Evolutionary conservation across 2,329 filamentous ascomycete species (phyloP).

Genomic region (Pseudopithomyces maydicus): DNA sequence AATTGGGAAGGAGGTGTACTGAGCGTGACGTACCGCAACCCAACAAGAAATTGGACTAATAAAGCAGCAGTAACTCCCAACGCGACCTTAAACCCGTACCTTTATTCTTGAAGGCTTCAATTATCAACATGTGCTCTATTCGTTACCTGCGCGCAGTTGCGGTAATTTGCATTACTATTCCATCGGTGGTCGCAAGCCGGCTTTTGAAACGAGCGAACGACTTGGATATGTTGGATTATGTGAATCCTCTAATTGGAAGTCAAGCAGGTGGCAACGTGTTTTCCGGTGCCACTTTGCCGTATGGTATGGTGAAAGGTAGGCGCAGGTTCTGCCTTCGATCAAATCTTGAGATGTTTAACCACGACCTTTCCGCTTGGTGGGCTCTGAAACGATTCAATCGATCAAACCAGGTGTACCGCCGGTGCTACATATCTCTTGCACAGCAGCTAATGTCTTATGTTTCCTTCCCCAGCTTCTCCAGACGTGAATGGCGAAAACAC

Average conservation of each 20-base stretch:
- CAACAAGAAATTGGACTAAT: constrained; percentile 3
- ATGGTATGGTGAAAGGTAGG: constrained; percentile 51
- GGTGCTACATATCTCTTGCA: background rate
- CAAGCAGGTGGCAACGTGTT: constrained; percentile 54
- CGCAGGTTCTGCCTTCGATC: background rate
- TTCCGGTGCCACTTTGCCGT: constrained; percentile 52
- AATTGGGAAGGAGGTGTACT: constrained; percentile 26
- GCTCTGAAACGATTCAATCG: no score
- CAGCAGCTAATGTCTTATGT: constrained; percentile 52
- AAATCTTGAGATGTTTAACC: background rate
- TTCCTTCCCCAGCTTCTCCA: constrained; percentile 48
- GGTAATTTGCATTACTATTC: background rate
- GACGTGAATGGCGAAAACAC: constrained; percentile 58
- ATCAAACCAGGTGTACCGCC: no score
- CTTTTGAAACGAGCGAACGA: constrained; percentile 9
- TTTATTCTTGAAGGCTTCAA: background rate
- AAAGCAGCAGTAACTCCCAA: constrained; percentile 30
- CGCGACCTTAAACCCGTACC: background rate
- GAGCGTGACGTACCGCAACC: constrained; percentile 18
- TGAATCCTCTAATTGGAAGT: constrained; percentile 54
- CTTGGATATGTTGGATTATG: constrained; percentile 38
- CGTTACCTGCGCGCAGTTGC: background rate
- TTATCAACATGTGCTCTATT: constrained; percentile 1
- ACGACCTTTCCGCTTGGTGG: no score
- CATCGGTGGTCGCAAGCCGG: background rate